Evolutionary conservation across 805 yeast genomes (phyloP), one percentile per base, ranked within the genome.

Genomic region (Jamesozyma spencerorum): DNA sequence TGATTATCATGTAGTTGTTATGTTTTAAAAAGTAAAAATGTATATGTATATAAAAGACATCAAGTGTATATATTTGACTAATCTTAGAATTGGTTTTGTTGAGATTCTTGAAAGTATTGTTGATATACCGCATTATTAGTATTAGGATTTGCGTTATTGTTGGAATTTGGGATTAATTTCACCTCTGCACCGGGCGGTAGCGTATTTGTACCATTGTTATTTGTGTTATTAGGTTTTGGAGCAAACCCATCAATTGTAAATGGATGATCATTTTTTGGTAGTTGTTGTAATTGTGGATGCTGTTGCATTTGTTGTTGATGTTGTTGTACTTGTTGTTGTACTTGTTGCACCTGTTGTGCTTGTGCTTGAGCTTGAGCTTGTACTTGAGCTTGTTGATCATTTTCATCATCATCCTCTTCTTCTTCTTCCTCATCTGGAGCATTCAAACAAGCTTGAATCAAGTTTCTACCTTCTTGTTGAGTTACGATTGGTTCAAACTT

Each of bases 401-500:
- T 65, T 8, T 36, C 50, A 26, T 58, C 66, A 11, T 68, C 77
- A 14, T 60, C 65, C 35, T 72, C 81, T 36, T 75, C 75, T 41
- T 76, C 83, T 36, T 79, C 86, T 37, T 77, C 83, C 28, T 75
- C 79, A n/a, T 22, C 26, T 22, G 26, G 26, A 6, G 26, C 96
- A 60, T 90, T 87, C 57, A 90, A 71, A 62, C 98, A 92, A 12
- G 96, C 94, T 69, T 92, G 97, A 57, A 90, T 90, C 56, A 90
- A 75, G 62, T 83, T 84, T 64, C 88, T 88, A 49, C 97, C 97
- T 64, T 87, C 96, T 33, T 88, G 79, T 61, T 87, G 85, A 34
- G 96, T 85, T 38, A 90, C 95, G 49, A 90, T 71, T 5, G 96
- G 96, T 65, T 88, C 96, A 57, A 90, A 74, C 66, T 92, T 90